Conservation (phyloP, 805 yeast species). For the Candida corydali region DNA sequence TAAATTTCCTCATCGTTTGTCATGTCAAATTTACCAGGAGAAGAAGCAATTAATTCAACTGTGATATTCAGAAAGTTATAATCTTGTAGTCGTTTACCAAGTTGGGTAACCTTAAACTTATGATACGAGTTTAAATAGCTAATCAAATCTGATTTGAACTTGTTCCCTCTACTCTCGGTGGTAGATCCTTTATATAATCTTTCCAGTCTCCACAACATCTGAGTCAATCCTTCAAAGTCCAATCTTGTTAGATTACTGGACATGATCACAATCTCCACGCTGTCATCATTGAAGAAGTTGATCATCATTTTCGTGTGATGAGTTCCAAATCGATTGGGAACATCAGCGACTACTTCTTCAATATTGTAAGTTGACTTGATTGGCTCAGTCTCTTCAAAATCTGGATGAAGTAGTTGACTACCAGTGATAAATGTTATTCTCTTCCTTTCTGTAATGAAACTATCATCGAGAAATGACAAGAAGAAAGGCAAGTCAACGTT, state of each 20-base stretch:
- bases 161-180: constrained; percentile 9
- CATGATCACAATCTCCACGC: constrained; percentile 51
- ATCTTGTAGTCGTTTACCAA: constrained; percentile 23
- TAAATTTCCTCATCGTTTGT: constrained; percentile 22
- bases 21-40: constrained; percentile 40
- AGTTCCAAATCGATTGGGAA: constrained; percentile 31
- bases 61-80: constrained; percentile 45
- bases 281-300: constrained; percentile 45
- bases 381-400: constrained; percentile 11
- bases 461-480: constrained; percentile 26
- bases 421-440: constrained; percentile 30
- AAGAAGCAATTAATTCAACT: constrained; percentile 54
- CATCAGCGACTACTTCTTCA: constrained; percentile 27
- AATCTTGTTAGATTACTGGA: constrained; percentile 54
- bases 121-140: constrained; percentile 44
- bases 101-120: constrained; percentile 17
- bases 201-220: constrained; percentile 65
- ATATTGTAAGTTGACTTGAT: constrained; percentile 19
- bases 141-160: constrained; percentile 45
- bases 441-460: constrained; percentile 13
- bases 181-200: constrained; percentile 16
- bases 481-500: constrained; percentile 41
- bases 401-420: constrained; percentile 13
- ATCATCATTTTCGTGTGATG: constrained; percentile 72
- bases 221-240: constrained; percentile 58